Evolutionary conservation across 1,284 basidiomycete species (phyloP).

Genomic region (Rhodotorula sp.): DNA sequence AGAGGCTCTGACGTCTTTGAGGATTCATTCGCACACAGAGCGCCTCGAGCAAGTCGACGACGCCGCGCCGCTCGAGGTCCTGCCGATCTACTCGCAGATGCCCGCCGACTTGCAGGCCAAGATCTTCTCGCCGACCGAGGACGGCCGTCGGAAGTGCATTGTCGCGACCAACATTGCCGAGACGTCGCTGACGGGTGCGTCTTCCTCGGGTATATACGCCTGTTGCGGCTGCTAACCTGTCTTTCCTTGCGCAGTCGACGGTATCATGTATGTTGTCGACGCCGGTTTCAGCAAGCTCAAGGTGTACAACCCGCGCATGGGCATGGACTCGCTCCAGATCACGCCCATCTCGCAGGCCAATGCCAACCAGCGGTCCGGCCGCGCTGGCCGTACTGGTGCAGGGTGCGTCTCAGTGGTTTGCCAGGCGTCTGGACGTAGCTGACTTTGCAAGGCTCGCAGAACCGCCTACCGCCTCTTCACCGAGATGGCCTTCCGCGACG

Average conservation of each 20-base stretch:
- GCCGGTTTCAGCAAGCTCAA: constrained; percentile 96
- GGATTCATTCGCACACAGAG: constrained; percentile 58
- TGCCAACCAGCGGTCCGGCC: constrained; percentile 89
- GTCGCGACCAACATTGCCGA: constrained; percentile 98
- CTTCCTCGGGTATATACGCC: too few relatives aligned
- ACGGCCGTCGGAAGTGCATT: constrained; percentile 93
- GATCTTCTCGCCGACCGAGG: constrained; percentile 92
- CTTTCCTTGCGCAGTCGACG: constrained; percentile 84
- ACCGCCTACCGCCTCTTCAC: constrained; percentile 96
- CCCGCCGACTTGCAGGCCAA: constrained; percentile 97
- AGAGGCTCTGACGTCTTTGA: constrained; percentile 39
- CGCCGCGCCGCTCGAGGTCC: constrained; percentile 76
- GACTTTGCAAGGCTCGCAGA: constrained; percentile 52
- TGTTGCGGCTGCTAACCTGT: too few relatives aligned
- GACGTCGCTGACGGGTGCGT: constrained; percentile 84
- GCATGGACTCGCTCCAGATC: constrained; percentile 98
- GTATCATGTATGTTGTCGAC: constrained; percentile 96
- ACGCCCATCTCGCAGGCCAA: constrained; percentile 95
- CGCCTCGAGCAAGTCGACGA: constrained; percentile 89
- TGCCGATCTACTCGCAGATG: constrained; percentile 99
- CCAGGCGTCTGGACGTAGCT: background rate
- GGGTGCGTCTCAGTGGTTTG: constrained; percentile 60
- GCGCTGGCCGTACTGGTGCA: constrained; percentile 92
- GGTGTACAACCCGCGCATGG: constrained; percentile 98
- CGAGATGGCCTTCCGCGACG: constrained; percentile 93